Percentiles rank a stretch among this genome's conserved stretches.
phyloP scores from a whole-genome alignment of 495 filamentous ascomycete species.

The Bombardia bombarda region DNA sequence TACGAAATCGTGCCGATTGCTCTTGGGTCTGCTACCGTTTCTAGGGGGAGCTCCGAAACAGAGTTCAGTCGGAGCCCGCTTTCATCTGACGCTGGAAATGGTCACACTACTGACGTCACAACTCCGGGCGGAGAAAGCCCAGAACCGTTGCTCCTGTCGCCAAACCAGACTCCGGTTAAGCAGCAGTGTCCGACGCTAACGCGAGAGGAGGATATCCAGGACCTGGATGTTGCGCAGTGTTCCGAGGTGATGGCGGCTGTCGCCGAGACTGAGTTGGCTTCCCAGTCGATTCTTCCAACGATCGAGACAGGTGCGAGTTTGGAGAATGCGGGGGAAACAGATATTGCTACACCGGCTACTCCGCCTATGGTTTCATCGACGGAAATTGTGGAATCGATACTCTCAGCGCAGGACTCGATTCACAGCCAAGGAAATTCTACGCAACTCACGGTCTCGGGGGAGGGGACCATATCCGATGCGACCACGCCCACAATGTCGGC shows the following conservation, averaged over 20 bases:
- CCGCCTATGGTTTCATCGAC: too few relatives aligned
- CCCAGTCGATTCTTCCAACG: slow-evolving; percentile 6
- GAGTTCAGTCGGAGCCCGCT: slow-evolving; percentile 11
- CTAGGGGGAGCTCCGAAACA: slow-evolving; percentile 17
- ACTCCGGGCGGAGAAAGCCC: slow-evolving; percentile 32
- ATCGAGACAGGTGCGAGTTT: background rate
- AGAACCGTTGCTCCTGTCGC: slow-evolving; percentile 26
- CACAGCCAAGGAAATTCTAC: too few relatives aligned
- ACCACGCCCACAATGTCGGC: too few relatives aligned
- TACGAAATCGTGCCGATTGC: slow-evolving; percentile 24
- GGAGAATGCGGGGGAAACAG: too few relatives aligned
- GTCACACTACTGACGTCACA: slow-evolving; percentile 30
- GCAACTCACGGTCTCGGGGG: too few relatives aligned
- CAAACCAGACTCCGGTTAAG: slow-evolving; percentile 29
- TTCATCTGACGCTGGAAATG: slow-evolving; percentile 17
- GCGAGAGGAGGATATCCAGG: slow-evolving; percentile 19
- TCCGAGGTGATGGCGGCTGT: slow-evolving; percentile 5
- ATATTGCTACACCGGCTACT: too few relatives aligned
- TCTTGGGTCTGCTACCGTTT: slow-evolving; percentile 8
- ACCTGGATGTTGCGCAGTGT: slow-evolving; percentile 6
- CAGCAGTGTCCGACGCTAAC: slow-evolving; percentile 13
- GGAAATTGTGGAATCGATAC: background rate
- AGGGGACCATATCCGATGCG: too few relatives aligned
- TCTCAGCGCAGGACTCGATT: too few relatives aligned
- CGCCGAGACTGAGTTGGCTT: background rate